Base-by-base conservation (phyloP, 2,329 filamentous ascomycete species). In the Ascochyta fabae region DNA sequence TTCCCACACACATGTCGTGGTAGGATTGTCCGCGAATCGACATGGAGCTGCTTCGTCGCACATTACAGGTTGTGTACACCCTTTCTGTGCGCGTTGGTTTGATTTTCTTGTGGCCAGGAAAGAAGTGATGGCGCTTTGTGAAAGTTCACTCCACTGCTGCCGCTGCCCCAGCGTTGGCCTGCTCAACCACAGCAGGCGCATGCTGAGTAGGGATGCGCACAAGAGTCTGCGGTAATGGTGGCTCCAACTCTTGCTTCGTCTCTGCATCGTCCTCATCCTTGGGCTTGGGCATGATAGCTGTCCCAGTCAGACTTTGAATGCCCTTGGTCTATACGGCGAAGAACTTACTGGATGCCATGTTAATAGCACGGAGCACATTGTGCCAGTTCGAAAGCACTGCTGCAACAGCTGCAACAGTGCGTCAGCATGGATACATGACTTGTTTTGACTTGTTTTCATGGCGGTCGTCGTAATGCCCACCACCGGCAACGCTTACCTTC, bases 371-470 rank as follows among this genome's bases (percentile, higher is more conserved):
- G 57, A 96, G 82, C 61, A 96, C 91, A 66, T 91, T 93, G 75
- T 93, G 89, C 91, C 91, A 96, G 74, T 95, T 96, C 48, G 88
- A 85, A 72, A 96, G 81, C 22, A 96, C 91, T n/a, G 88, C 84
- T 35, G 91, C 91, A 68, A 96, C 91, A 57, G 89, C 90, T 92
- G 38, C 24, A 38, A n/a, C 23, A 16, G 13, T n/a, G 26, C 9
- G 33, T 58, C 59, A 40, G 48, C 36, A 19, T 22, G 7, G 27
- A 29, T 26, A n/a, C 19, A 45, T 24, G 43, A 16, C n/a, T 9
- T 31, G 19, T 9, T 38, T 33, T 19, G 19, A 19, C 19, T 22
- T 27, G 26, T 34, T 19, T 19, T 19, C 19, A 19, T 19, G 19
- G 29, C 13, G 12, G 12, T 47, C 15, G 24, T 29, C 15, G 8